Evolutionary conservation across 1,284 basidiomycete species (phyloP).

Genomic region (Kwoniella shivajii): DNA sequence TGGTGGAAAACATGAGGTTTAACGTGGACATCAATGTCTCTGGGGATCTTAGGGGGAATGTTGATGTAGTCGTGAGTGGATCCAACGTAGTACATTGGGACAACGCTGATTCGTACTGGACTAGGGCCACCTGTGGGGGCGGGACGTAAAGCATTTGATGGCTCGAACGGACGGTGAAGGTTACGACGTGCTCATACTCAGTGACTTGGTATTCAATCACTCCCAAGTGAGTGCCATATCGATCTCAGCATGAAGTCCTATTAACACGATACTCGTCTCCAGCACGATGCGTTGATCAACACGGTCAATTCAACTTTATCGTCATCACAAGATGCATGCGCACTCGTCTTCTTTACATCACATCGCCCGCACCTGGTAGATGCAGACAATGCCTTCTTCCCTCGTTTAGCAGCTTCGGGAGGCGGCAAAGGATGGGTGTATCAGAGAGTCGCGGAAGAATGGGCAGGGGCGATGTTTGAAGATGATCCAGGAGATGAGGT

Average conservation of each 20-base stretch:
- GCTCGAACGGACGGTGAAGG: conserved; percentile 47
- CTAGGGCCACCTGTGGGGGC: conserved; percentile 90
- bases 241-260: not conserved
- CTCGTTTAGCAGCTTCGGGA: conserved; percentile 27
- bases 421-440: conserved; percentile 63
- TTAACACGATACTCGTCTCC: conserved; percentile 10
- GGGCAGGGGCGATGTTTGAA: conserved; percentile 79
- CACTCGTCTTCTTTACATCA: conserved; percentile 90
- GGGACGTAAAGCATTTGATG: conserved; percentile 61
- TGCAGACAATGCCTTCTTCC: conserved; percentile 83
- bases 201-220: conserved; percentile 68
- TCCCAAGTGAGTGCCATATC: conserved; percentile 36
- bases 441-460: conserved; percentile 69
- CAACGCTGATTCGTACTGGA: not conserved
- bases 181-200: conserved; percentile 84
- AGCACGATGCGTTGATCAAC: conserved; percentile 75
- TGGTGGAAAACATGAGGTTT: conserved; percentile 75
- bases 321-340: conserved; percentile 56
- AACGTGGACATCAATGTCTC: conserved; percentile 69
- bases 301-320: conserved; percentile 64
- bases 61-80: conserved; percentile 60
- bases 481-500: conserved; percentile 75
- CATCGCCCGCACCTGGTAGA: conserved; percentile 84
- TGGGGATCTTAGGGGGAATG: conserved; percentile 39
- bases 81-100: not conserved